phyloP scores from a whole-genome alignment of 257 asterid species.

The Ilex asprella region DNA sequence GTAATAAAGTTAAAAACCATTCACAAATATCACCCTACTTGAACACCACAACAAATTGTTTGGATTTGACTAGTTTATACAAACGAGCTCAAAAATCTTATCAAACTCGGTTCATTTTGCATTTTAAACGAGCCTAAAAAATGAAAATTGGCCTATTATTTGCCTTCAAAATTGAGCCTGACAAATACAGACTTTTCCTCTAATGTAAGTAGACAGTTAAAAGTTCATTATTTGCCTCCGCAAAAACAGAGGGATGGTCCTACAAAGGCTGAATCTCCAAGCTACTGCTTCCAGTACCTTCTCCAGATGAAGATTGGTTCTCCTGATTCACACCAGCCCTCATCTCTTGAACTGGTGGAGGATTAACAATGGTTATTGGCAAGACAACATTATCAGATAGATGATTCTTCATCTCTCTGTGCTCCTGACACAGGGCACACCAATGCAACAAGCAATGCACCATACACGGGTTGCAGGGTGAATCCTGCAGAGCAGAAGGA shows the following conservation, averaged over 20 bases:
- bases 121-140: no score
- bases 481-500: constrained; percentile 38
- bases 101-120: no score
- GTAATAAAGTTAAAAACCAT: no score
- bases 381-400: constrained; percentile 20
- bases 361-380: constrained; percentile 28
- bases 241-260: background rate
- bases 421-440: constrained; percentile 92
- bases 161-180: no score
- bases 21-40: no score
- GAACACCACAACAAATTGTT: no score
- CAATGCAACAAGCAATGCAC: constrained; percentile 83
- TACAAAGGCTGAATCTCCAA: constrained; percentile 48
- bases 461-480: constrained; percentile 80
- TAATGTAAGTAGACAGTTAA: no score
- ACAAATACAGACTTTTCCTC: no score
- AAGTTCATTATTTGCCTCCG: no score
- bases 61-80: no score
- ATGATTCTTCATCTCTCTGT: constrained; percentile 56
- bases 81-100: no score
- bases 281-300: constrained; percentile 21
- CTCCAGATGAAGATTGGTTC: constrained; percentile 19
- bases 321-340: constrained; percentile 19
- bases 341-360: constrained; percentile 70
- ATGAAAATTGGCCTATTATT: no score